Percentiles rank a stretch among this genome's conserved stretches.
phyloP scores from a whole-genome alignment of 257 asterid genomes.

The Solanum chilense region DNA sequence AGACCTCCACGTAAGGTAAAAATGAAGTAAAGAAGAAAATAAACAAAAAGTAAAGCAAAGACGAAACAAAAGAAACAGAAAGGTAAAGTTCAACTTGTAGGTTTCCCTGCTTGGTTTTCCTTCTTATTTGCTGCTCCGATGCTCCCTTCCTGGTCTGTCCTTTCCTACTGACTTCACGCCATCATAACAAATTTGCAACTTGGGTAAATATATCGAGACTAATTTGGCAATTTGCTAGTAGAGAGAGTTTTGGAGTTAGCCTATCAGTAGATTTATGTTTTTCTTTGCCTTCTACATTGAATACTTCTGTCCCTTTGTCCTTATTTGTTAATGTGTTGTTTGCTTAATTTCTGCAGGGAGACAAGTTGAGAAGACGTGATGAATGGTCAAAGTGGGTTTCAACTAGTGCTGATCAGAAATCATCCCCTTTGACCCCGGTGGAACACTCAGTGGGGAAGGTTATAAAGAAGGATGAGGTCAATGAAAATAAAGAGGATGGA shows the following conservation, averaged over 20 bases:
- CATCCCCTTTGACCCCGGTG: constrained; percentile 14
- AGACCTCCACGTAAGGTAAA: not conserved
- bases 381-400: constrained; percentile 78
- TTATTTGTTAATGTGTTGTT: not conserved
- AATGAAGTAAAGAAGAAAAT: not conserved
- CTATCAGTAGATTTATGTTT: not conserved
- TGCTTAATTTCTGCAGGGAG: constrained; percentile 40
- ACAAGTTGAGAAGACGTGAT: constrained; percentile 73
- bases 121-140: not conserved
- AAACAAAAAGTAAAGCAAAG: not conserved
- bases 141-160: not conserved
- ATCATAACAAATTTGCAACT: not conserved
- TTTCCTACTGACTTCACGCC: not conserved
- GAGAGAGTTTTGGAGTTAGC: not conserved
- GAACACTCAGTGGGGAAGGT: constrained; percentile 8
- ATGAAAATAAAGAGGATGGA: constrained; percentile 22
- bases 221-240: not conserved
- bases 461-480: constrained; percentile 14
- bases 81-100: not conserved
- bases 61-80: not conserved
- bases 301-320: not conserved
- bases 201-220: not conserved
- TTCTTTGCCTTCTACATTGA: not conserved
- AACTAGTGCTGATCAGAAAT: constrained; percentile 20
- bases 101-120: not conserved